phyloP scores from a whole-genome alignment of 306 rosid genomes.

The Cucumis sativus region DNA sequence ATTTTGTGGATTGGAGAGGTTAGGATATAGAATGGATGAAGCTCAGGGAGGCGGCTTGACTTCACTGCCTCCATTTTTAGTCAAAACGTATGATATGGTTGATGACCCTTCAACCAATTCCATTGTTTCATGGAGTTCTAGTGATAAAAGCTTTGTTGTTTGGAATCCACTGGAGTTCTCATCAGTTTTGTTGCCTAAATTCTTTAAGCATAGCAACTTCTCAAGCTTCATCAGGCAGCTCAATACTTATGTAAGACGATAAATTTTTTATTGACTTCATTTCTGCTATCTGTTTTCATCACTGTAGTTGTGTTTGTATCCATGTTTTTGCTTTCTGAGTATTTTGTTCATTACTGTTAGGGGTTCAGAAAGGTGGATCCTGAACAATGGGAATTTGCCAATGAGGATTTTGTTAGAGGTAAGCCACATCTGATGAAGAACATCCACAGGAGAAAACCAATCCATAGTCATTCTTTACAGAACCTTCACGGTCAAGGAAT shows the following conservation, averaged over 20 bases:
- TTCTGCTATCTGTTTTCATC: background rate
- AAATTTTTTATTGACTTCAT: conserved; percentile 4
- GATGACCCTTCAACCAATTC: conserved; percentile 52
- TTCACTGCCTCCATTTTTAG: conserved; percentile 67
- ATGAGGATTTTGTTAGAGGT: conserved; percentile 68
- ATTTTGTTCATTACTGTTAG: conserved; percentile 21
- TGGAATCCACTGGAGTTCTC: conserved; percentile 64
- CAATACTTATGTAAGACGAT: conserved; percentile 71
- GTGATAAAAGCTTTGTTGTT: conserved; percentile 57
- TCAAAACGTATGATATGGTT: conserved; percentile 81
- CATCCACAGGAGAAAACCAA: conserved; percentile 67
- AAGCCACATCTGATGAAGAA: conserved; percentile 63
- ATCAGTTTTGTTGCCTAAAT: conserved; percentile 49
- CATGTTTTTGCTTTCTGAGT: background rate
- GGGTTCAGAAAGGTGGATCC: conserved; percentile 80
- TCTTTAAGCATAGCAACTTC: conserved; percentile 83
- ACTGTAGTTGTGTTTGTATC: background rate
- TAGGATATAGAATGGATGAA: conserved; percentile 53
- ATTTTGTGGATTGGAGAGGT: conserved; percentile 13
- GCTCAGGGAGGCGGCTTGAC: conserved; percentile 34
- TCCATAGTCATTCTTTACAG: conserved; percentile 80
- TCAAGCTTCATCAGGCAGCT: conserved; percentile 91
- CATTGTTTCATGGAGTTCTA: conserved; percentile 62
- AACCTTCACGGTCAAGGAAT: conserved; percentile 43
- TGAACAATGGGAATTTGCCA: conserved; percentile 79